Conservation (phyloP, 2,329 filamentous ascomycete genomes). For the Fusarium marasasianum region DNA sequence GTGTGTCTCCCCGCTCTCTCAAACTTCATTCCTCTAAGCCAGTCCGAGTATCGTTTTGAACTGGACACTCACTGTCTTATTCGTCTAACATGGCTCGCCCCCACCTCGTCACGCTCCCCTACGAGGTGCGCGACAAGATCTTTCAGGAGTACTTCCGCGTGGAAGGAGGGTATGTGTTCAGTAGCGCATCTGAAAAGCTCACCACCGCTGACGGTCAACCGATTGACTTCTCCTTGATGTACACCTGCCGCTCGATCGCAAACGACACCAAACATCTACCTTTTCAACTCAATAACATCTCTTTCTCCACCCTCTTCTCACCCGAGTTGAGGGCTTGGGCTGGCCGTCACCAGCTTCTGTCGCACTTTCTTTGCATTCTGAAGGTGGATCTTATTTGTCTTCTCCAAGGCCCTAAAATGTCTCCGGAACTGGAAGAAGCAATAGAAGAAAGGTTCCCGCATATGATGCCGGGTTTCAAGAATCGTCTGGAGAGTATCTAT, state of each 20-base stretch:
- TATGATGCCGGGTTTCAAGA: not conserved
- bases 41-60: not conserved
- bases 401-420: not conserved
- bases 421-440: not conserved
- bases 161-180: not conserved
- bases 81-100: not conserved
- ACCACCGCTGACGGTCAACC: not conserved
- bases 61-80: not conserved
- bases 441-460: not conserved
- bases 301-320: not conserved
- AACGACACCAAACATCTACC: not conserved
- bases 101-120: not conserved
- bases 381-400: not conserved
- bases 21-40: not conserved
- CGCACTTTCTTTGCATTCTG: not conserved
- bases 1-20: not conserved
- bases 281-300: not conserved
- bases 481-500: not conserved
- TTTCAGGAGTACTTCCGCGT: not conserved
- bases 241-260: not conserved
- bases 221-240: constrained; percentile 1
- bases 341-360: not conserved
- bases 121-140: not conserved
- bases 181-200: not conserved
- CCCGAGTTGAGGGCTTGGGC: not conserved